Conservation (phyloP, 2,329 filamentous ascomycete genomes). For the Zasmidium angulare region DNA sequence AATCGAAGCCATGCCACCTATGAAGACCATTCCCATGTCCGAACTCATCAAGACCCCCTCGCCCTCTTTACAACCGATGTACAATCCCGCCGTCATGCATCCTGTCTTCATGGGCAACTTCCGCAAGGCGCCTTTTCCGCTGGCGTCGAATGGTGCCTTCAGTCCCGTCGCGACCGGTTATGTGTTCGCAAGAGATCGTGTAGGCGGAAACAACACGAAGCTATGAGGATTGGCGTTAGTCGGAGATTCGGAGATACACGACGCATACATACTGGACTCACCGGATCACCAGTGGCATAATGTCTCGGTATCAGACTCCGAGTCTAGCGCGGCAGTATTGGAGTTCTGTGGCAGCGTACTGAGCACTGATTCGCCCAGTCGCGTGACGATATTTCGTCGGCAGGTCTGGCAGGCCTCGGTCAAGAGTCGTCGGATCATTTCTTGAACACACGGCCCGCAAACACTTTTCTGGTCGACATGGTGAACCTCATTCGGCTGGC, state of each 20-base stretch:
- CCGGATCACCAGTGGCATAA: background rate
- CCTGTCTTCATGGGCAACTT: slow-evolving; percentile 71
- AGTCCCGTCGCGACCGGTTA: slow-evolving; percentile 49
- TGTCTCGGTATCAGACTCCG: background rate
- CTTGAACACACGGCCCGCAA: slow-evolving; percentile 20
- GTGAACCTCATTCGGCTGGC: slow-evolving; percentile 8
- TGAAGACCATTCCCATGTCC: slow-evolving; percentile 8
- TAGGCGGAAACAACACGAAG: slow-evolving; percentile 23
- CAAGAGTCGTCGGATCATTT: slow-evolving; percentile 14
- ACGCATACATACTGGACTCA: background rate
- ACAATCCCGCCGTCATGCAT: slow-evolving; percentile 63
- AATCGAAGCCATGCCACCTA: slow-evolving; percentile 51
- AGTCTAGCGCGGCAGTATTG: too few species aligned
- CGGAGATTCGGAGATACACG: background rate
- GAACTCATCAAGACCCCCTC: slow-evolving; percentile 4
- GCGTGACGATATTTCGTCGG: slow-evolving; percentile 9
- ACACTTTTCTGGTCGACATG: slow-evolving; percentile 16
- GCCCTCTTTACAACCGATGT: slow-evolving; percentile 27
- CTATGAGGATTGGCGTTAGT: slow-evolving; percentile 17
- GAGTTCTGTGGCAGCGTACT: slow-evolving; percentile 7
- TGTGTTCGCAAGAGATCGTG: slow-evolving; percentile 28
- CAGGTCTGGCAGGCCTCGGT: slow-evolving; percentile 16
- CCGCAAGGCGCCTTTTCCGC: slow-evolving; percentile 53
- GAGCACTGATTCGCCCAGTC: slow-evolving; percentile 16
- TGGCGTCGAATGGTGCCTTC: slow-evolving; percentile 39